Conservation (phyloP, 176 grass and related monocot genomes). For the Eleusine coracana region DNA sequence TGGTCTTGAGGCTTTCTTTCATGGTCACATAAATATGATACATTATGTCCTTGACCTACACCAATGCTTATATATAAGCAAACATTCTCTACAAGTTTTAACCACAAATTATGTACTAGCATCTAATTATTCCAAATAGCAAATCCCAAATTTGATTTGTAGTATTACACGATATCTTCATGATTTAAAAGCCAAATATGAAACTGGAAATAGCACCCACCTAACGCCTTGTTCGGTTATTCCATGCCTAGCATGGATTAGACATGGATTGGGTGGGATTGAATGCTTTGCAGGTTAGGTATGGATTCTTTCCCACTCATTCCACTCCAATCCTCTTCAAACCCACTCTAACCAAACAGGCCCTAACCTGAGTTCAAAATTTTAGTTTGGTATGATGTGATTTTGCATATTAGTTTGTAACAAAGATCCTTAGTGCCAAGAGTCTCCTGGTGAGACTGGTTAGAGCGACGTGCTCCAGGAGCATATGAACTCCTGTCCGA, state of each 20-base stretch:
- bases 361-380: slow-evolving; percentile 9
- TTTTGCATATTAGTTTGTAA: slow-evolving; percentile 1
- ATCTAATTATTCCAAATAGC: slow-evolving; percentile 14
- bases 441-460: no score
- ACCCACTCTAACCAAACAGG: no score
- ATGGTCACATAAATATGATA: slow-evolving; percentile 74
- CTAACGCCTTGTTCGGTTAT: no score
- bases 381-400: background rate
- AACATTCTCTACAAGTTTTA: slow-evolving; percentile 8
- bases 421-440: background rate
- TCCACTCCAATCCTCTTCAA: no score
- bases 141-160: background rate
- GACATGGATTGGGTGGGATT: no score
- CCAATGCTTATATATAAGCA: slow-evolving; percentile 32
- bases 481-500: no score
- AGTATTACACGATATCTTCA: background rate
- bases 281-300: no score
- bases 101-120: background rate
- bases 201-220: background rate
- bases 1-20: slow-evolving; percentile 79
- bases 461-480: no score
- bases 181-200: background rate
- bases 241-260: no score
- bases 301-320: no score
- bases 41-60: slow-evolving; percentile 92